Evolutionary conservation across 2,329 filamentous ascomycete species (phyloP).

Genomic region (Curvularia spicifera): DNA sequence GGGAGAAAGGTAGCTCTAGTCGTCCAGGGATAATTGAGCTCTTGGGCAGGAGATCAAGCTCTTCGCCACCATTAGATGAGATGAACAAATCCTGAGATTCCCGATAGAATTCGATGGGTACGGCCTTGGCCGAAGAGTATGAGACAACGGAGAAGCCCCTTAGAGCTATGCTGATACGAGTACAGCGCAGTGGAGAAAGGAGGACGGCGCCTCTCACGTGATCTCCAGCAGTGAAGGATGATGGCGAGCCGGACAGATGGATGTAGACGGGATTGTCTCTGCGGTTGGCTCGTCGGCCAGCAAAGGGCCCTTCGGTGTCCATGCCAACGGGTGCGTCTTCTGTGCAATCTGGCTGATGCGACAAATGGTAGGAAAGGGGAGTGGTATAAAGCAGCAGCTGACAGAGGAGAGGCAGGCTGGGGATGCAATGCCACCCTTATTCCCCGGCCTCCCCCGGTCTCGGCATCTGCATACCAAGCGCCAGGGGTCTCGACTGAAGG

Average conservation of each 20-base stretch:
- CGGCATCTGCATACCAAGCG: conserved; percentile 14
- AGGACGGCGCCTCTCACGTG: conserved; percentile 29
- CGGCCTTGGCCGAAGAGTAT: conserved; percentile 19
- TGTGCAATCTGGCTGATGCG: not conserved
- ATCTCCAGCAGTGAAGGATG: conserved; percentile 32
- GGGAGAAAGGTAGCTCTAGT: conserved; percentile 37
- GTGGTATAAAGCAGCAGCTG: conserved; percentile 1
- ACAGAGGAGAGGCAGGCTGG: not conserved
- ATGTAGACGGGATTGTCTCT: conserved; percentile 29
- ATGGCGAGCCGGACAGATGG: conserved; percentile 16
- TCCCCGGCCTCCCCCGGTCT: conserved; percentile 9
- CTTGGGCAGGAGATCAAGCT: conserved; percentile 31
- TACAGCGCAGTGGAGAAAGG: conserved; percentile 29
- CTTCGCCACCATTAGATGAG: conserved; percentile 23
- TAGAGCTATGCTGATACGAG: conserved; percentile 26
- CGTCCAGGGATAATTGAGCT: conserved; percentile 28
- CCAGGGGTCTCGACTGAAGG: conserved; percentile 6
- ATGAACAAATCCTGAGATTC: conserved; percentile 28
- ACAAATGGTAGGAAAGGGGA: not conserved
- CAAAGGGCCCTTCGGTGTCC: conserved; percentile 15
- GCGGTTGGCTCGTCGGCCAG: conserved; percentile 17
- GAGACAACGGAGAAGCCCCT: conserved; percentile 23
- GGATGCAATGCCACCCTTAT: conserved; percentile 11
- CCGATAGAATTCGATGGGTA: conserved; percentile 27
- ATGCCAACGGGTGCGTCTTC: conserved; percentile 9